Conservation (phyloP, 1,139 yeast species). For the Keqinozyma sinolaborantium region DNA sequence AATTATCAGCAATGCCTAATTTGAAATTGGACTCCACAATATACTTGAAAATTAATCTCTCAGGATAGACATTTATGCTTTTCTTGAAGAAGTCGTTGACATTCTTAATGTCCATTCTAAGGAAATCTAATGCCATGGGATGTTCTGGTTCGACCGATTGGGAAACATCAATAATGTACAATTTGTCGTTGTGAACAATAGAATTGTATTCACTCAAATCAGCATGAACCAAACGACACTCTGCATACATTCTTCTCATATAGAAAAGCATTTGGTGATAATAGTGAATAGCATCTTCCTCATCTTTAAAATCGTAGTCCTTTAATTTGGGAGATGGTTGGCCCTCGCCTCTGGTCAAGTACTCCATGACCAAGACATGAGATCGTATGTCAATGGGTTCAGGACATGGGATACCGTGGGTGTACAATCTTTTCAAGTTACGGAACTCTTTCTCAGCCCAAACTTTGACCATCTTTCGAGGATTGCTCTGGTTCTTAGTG, state of each 20-base stretch:
- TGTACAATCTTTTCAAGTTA: constrained; percentile 76
- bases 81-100: constrained; percentile 83
- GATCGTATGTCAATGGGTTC: constrained; percentile 84
- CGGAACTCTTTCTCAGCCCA: constrained; percentile 99
- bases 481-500: constrained; percentile 81
- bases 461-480: constrained; percentile 93
- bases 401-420: constrained; percentile 85
- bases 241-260: constrained; percentile 84
- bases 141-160: constrained; percentile 98
- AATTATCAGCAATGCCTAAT: constrained; percentile 33
- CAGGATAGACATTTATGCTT: constrained; percentile 76
- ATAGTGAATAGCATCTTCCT: constrained; percentile 61
- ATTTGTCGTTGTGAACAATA: constrained; percentile 74
- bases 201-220: constrained; percentile 95
- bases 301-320: constrained; percentile 69
- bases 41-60: constrained; percentile 74
- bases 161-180: constrained; percentile 93
- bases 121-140: constrained; percentile 91
- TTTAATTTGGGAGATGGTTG: constrained; percentile 85
- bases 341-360: constrained; percentile 71
- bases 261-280: constrained; percentile 79
- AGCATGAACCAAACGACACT: constrained; percentile 91
- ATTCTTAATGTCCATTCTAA: constrained; percentile 96
- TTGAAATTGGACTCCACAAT: constrained; percentile 46
- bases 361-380: constrained; percentile 95